Conservation (phyloP, 169 alveolate genomes). For the Plasmodium billcollinsi region DNA sequence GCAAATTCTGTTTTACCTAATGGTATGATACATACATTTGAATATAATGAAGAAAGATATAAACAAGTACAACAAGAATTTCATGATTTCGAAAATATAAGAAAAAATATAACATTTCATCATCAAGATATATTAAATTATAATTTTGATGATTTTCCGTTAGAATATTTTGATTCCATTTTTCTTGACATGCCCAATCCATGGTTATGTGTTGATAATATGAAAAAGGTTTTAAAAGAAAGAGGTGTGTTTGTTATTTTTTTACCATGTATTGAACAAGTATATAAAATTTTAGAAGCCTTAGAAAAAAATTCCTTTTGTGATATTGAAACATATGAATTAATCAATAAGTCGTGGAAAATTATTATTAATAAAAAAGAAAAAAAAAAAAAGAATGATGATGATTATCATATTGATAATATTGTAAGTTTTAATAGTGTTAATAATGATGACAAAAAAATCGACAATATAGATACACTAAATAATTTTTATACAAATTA, state of each 20-base stretch:
- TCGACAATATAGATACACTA: background rate
- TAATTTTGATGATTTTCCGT: constrained; percentile 73
- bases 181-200: constrained; percentile 94
- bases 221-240: constrained; percentile 82
- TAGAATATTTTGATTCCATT: constrained; percentile 85
- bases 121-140: constrained; percentile 87
- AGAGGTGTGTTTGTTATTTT: constrained; percentile 89
- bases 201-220: constrained; percentile 90
- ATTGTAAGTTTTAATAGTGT: too few relatives aligned
- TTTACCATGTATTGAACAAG: constrained; percentile 93
- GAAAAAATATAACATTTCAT: constrained; percentile 43
- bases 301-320: constrained; percentile 51
- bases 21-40: constrained; percentile 92
- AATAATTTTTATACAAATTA: background rate
- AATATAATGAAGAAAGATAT: constrained; percentile 90
- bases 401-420: background rate
- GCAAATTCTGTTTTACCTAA: constrained; percentile 89
- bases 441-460: background rate
- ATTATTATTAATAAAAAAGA: constrained; percentile 77
- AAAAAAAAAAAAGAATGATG: constrained; percentile 2
- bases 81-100: constrained; percentile 78
- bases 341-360: constrained; percentile 91
- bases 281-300: constrained; percentile 84
- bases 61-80: constrained; percentile 82
- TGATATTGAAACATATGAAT: constrained; percentile 90